Conservation (phyloP, 2,329 filamentous ascomycete species). For the Ophiostoma himal-ulmi region DNA sequence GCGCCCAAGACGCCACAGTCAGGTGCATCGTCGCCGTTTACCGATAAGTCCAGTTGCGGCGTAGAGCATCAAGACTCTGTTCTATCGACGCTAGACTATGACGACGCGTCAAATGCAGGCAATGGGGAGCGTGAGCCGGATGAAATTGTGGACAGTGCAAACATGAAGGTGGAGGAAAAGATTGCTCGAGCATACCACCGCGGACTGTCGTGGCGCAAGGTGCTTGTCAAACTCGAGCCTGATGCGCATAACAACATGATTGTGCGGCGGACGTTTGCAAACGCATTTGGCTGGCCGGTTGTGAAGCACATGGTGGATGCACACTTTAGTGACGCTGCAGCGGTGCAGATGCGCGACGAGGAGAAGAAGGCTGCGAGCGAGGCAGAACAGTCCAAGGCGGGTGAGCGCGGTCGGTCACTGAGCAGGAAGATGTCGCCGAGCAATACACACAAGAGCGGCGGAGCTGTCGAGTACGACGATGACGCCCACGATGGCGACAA, state of each 20-base stretch:
- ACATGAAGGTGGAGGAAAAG: conserved; percentile 93
- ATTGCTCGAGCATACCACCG: conserved; percentile 93
- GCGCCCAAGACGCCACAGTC: conserved; percentile 20
- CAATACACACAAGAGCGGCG: neutral
- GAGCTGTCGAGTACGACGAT: neutral
- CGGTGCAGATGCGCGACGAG: conserved; percentile 61
- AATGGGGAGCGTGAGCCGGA: conserved; percentile 42
- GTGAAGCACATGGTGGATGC: conserved; percentile 91
- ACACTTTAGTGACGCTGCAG: conserved; percentile 75
- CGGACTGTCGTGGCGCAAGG: conserved; percentile 90
- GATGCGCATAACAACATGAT: conserved; percentile 99
- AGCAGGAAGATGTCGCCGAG: neutral
- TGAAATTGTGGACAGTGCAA: conserved; percentile 53
- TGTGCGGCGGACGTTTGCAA: conserved; percentile 91
- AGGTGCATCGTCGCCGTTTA: conserved; percentile 9
- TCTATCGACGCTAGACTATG: conserved; percentile 45
- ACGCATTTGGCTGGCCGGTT: conserved; percentile 96
- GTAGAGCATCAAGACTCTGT: conserved; percentile 39
- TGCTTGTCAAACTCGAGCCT: conserved; percentile 88
- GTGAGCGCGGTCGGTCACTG: neutral
- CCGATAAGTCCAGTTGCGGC: conserved; percentile 26
- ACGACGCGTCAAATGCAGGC: conserved; percentile 40
- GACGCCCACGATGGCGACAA: conserved; percentile 4
- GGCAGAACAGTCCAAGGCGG: neutral
- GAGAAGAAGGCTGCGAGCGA: neutral